Percentiles rank a stretch among this genome's conserved stretches.
phyloP scores from a whole-genome alignment of 1,284 basidiomycete species.

The Erythrobasidium hasegawianum region DNA sequence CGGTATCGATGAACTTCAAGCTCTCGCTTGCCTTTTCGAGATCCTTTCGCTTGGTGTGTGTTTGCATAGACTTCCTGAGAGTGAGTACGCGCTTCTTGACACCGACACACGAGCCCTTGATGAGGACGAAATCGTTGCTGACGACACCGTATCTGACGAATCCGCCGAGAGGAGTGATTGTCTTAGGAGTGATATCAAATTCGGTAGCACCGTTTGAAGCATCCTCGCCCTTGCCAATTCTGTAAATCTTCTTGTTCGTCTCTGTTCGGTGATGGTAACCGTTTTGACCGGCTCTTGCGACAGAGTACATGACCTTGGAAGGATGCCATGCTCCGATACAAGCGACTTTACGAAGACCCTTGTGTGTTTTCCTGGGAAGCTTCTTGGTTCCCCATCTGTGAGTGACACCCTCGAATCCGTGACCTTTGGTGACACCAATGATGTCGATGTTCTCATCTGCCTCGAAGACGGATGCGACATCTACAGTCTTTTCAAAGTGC shows the following conservation, averaged over 20 bases:
- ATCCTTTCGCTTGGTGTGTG: constrained; percentile 62
- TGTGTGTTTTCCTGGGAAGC: constrained; percentile 97
- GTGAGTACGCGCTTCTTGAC: constrained; percentile 98
- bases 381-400: constrained; percentile 99
- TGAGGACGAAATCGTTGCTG: constrained; percentile 68
- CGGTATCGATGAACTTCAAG: constrained; percentile 98
- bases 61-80: constrained; percentile 57
- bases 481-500: constrained; percentile 95
- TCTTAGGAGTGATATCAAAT: constrained; percentile 86
- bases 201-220: constrained; percentile 87
- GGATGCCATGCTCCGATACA: constrained; percentile 66
- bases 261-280: constrained; percentile 90
- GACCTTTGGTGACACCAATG: constrained; percentile 98
- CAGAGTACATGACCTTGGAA: constrained; percentile 76
- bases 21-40: constrained; percentile 79
- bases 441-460: constrained; percentile 96
- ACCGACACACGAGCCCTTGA: constrained; percentile 85
- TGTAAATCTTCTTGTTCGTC: constrained; percentile 99
- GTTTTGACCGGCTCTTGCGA: constrained; percentile 97
- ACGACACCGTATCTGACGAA: constrained; percentile 99
- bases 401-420: constrained; percentile 99
- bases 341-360: constrained; percentile 77
- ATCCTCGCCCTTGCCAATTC: constrained; percentile 78
- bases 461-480: constrained; percentile 82
- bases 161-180: constrained; percentile 97